These are phyloP conservation scores for Forsythia viridissima DNA, from an alignment of 257 asterid genomes.

Conservation along the genomic window DNA sequence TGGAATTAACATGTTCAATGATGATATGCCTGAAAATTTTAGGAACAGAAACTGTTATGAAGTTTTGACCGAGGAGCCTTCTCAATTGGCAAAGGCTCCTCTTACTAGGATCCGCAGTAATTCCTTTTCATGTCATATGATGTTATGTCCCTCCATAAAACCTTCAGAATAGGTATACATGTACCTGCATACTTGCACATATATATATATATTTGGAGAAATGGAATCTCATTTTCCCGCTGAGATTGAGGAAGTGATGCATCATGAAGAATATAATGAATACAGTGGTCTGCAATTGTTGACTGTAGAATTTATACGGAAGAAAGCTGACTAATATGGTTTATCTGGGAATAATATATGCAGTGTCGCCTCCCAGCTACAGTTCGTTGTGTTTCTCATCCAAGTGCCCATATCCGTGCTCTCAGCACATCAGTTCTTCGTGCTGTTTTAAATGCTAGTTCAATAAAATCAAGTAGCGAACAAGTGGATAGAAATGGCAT, in stretches of 20 bases:
- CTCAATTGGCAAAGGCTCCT: neutral
- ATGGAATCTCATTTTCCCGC: neutral
- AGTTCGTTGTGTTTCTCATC: conserved; percentile 87
- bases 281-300: neutral
- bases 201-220: neutral
- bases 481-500: conserved; percentile 40
- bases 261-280: neutral
- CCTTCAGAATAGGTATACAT: neutral
- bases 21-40: neutral
- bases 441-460: conserved; percentile 64
- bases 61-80: neutral
- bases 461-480: conserved; percentile 46
- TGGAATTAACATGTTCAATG: neutral
- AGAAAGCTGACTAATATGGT: conserved; percentile 4
- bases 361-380: conserved; percentile 99
- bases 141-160: neutral
- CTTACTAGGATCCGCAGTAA: neutral
- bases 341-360: conserved; percentile 14
- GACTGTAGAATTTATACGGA: neutral
- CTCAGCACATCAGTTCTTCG: conserved; percentile 95
- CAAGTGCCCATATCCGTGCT: conserved; percentile 95
- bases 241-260: neutral
- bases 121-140: neutral
- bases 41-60: neutral
- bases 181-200: neutral